A percentile compares a stretch with the other conserved stretches of the same genome.
These are phyloP conservation scores for Quambalaria eucalypti DNA, from an alignment of 1,284 basidiomycete species.

Conservation along the genomic window DNA sequence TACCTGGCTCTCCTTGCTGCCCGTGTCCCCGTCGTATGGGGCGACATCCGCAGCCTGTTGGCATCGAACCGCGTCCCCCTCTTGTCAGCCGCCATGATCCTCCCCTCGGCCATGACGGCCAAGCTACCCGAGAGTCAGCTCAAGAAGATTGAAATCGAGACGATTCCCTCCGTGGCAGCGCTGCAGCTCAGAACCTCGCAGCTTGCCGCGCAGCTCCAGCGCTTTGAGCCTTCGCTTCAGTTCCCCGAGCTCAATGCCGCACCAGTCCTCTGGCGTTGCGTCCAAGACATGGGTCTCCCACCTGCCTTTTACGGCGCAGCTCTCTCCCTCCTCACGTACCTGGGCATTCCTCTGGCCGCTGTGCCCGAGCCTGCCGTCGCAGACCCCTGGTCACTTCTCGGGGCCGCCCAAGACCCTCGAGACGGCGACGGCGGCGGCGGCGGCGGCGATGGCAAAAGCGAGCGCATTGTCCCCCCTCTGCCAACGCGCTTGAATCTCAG, in stretches of 20 bases:
- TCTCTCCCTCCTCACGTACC: conserved; percentile 17
- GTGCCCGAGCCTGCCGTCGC: not conserved
- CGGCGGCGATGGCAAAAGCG: not conserved
- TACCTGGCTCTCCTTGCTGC: conserved; percentile 26
- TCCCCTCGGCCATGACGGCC: conserved; percentile 59
- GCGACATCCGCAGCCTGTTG: not conserved
- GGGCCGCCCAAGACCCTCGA: too few species aligned
- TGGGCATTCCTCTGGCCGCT: conserved; percentile 8
- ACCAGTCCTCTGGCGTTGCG: conserved; percentile 71
- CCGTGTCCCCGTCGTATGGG: conserved; percentile 27
- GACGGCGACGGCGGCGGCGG: not conserved
- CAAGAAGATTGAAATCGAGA: not conserved
- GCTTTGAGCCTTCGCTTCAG: conserved; percentile 50
- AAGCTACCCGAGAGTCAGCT: conserved; percentile 57
- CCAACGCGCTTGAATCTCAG: not conserved
- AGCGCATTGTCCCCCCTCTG: not conserved
- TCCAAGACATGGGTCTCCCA: conserved; percentile 62
- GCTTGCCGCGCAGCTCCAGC: conserved; percentile 56
- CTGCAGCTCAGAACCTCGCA: conserved; percentile 60
- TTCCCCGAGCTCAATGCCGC: conserved; percentile 70
- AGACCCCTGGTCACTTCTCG: not conserved
- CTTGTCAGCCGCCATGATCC: conserved; percentile 60
- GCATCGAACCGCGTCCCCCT: conserved; percentile 65
- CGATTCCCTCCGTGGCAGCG: conserved; percentile 46
- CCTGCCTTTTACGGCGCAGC: conserved; percentile 52